Conservation (phyloP, 2,329 filamentous ascomycete species). For the Ophiostoma fasciatum region DNA sequence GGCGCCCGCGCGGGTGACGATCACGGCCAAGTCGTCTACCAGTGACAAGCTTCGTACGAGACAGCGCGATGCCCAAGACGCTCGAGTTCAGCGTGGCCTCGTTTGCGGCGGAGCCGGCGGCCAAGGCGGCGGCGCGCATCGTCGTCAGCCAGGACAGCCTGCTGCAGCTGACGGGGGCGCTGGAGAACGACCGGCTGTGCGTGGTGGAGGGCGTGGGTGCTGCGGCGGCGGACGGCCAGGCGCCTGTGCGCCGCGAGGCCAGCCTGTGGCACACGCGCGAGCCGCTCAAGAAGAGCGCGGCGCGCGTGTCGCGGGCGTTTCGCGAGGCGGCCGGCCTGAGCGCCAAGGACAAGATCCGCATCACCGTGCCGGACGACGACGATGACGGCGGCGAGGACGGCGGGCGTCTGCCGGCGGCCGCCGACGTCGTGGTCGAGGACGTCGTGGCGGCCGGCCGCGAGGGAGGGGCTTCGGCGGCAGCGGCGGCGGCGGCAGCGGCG, state of each 20-base stretch:
- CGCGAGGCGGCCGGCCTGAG: constrained; percentile 59
- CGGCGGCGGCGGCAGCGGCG: too few species aligned
- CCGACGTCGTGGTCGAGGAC: constrained; percentile 46
- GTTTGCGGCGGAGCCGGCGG: constrained; percentile 5
- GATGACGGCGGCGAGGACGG: too few species aligned
- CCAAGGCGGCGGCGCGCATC: constrained; percentile 7
- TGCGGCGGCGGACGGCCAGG: background rate
- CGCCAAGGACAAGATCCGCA: constrained; percentile 47
- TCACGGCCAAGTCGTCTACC: too few species aligned
- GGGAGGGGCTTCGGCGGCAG: too few species aligned
- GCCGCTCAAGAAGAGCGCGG: constrained; percentile 15
- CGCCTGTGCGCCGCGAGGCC: constrained; percentile 8
- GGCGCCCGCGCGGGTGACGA: too few species aligned
- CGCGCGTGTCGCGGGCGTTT: constrained; percentile 55
- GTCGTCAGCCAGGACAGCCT: constrained; percentile 13
- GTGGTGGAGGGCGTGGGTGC: constrained; percentile 6
- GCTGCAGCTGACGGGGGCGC: constrained; percentile 9
- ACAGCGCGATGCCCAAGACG: too few species aligned
- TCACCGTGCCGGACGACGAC: constrained; percentile 33
- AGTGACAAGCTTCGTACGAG: too few species aligned
- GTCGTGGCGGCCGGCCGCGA: too few species aligned
- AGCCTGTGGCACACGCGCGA: constrained; percentile 7
- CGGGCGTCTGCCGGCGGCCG: constrained; percentile 39
- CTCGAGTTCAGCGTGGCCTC: constrained; percentile 5
- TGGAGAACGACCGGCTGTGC: constrained; percentile 11